These are phyloP conservation scores for Papiliotrema flavescens DNA, from an alignment of 1,284 basidiomycete genomes.

Conservation along the genomic window DNA sequence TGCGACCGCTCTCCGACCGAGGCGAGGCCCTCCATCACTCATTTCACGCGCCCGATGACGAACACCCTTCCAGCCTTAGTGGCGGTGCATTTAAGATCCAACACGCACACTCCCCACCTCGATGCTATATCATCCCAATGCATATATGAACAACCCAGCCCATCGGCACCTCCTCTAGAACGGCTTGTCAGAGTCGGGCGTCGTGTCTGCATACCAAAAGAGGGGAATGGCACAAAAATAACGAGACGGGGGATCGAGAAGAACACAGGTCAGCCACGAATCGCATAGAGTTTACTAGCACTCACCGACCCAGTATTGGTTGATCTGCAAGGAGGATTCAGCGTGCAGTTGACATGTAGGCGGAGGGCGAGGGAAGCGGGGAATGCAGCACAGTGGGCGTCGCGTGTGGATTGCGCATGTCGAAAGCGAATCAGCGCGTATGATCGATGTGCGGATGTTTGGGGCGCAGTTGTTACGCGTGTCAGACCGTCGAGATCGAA, in stretches of 20 bases:
- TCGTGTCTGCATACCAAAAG: constrained; percentile 30
- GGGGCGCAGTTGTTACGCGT: no score
- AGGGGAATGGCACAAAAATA: not conserved
- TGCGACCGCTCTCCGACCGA: no score
- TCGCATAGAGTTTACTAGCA: not conserved
- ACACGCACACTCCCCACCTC: not conserved
- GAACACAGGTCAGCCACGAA: not conserved
- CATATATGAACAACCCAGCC: not conserved
- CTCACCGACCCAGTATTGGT: constrained; percentile 34
- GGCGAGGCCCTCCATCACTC: no score
- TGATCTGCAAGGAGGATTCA: constrained; percentile 15
- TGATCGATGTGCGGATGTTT: no score
- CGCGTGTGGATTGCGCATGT: no score
- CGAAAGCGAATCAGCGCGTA: no score
- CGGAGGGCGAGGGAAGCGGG: not conserved
- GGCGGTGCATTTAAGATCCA: not conserved
- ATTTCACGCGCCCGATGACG: no score
- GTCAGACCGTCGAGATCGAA: no score
- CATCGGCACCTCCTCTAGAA: constrained; percentile 30
- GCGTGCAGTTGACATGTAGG: not conserved
- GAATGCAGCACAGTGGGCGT: not conserved
- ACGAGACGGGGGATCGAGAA: not conserved
- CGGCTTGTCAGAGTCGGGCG: constrained; percentile 48
- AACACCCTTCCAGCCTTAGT: no score
- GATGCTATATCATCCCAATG: not conserved